Evolutionary conservation across 306 rosid genomes (phyloP), one percentile per base, ranked within the genome.

Genomic region (Malus sylvestris): DNA sequence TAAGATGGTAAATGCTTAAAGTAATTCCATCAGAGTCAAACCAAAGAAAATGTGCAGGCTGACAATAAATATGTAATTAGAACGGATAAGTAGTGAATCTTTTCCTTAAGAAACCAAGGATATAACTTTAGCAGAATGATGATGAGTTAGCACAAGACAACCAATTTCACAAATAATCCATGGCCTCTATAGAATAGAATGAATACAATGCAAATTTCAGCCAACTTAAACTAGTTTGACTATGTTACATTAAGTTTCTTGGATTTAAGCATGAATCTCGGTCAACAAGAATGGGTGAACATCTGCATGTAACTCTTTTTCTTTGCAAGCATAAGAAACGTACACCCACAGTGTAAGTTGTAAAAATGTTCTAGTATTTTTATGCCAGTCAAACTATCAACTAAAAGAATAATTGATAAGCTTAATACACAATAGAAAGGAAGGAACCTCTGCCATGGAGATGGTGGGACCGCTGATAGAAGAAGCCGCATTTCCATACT

Each of bases 361-460:
- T 19, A 33, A 62, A 62, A 33, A 33, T 33, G 70, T 32, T 55
- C 42, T 46, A 13, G 16, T 46, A 46, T 55, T 33, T 65, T 66
- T 66, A 19, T 66, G 40, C 4, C 12, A 66, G 70, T 60, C 79
- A 74, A 71, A 22, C 20, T 3, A 44, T 46, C 71, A 40, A 15
- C 72, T 70, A 68, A 55, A 71, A 73, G 75, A 66, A 49, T 68
- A 73, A 57, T 3, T 63, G 66, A 51, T 25, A 58, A 32, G 68
- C 57, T 42, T 42, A 69, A 79, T 38, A 82, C 32, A 22, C 52
- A 38, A 40, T 5, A 73, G 15, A 10, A 73, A 22, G 58, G 25
- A 35, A 73, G 33, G 52, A 76, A 96, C 99, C 98, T 96, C 99
- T 15, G 98, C 83, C 93, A 91, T 92, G 84, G 89, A 85, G 66